Evolutionary conservation across 805 yeast species (phyloP).

Genomic region (Naumovozyma dairenensis): DNA sequence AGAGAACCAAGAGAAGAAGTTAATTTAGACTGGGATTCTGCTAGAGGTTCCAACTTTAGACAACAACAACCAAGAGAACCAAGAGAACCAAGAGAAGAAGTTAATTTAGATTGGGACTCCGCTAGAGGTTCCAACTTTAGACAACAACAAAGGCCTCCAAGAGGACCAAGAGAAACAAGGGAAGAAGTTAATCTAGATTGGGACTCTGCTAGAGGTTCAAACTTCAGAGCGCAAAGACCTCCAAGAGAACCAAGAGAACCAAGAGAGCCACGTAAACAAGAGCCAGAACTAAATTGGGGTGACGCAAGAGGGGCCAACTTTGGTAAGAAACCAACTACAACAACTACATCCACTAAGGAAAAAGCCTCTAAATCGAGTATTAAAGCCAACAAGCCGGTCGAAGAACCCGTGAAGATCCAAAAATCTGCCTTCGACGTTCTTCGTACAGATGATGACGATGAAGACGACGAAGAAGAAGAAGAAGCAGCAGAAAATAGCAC

Average conservation of each 20-base stretch:
- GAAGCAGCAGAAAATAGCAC: slow-evolving; percentile 5
- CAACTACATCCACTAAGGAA: slow-evolving; percentile 7
- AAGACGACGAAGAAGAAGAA: slow-evolving; percentile 29
- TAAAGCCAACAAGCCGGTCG: slow-evolving; percentile 19
- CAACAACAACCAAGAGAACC: slow-evolving; percentile 12
- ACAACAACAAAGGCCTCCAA: slow-evolving; percentile 18
- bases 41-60: slow-evolving; percentile 28
- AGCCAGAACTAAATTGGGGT: slow-evolving; percentile 41
- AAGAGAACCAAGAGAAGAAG: slow-evolving; percentile 25
- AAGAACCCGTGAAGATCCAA: slow-evolving; percentile 29
- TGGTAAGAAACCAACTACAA: slow-evolving; percentile 15
- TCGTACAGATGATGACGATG: slow-evolving; percentile 44
- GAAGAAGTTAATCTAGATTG: slow-evolving; percentile 39
- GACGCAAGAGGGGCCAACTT: slow-evolving; percentile 26
- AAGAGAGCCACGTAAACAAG: slow-evolving; percentile 33
- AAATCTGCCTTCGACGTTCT: slow-evolving; percentile 43
- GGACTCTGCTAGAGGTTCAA: slow-evolving; percentile 33
- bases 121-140: slow-evolving; percentile 26
- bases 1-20: slow-evolving; percentile 29
- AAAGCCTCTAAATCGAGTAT: slow-evolving; percentile 4
- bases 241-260: slow-evolving; percentile 20
- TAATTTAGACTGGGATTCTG: slow-evolving; percentile 35
- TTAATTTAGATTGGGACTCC: slow-evolving; percentile 40
- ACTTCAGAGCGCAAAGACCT: slow-evolving; percentile 18
- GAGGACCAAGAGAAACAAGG: slow-evolving; percentile 24